Evolutionary conservation across 306 rosid genomes (phyloP).

Genomic region (Phaseolus lunatus): DNA sequence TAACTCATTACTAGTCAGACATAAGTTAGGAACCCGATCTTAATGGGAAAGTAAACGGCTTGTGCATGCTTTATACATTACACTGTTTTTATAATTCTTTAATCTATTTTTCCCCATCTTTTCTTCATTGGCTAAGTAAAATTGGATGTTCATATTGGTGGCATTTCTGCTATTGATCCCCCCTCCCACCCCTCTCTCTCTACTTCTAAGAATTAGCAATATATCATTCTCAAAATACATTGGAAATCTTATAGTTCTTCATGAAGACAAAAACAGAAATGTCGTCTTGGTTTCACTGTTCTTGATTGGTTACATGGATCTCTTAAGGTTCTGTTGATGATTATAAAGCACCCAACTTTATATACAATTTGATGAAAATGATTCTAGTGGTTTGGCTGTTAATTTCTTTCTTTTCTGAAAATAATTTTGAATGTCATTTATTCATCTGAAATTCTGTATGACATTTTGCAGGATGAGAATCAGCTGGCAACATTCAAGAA

Average conservation of each 20-base stretch:
- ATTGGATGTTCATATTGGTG: constrained; percentile 3
- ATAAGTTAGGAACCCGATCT: neutral
- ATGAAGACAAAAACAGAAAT: constrained; percentile 19
- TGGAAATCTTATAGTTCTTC: constrained; percentile 21
- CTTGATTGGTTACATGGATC: constrained; percentile 6
- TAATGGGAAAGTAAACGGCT: constrained; percentile 9
- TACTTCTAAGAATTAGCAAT: neutral
- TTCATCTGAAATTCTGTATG: constrained; percentile 41
- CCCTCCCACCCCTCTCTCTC: neutral
- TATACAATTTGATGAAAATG: constrained; percentile 11
- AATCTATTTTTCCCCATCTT: neutral
- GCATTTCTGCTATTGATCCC: neutral
- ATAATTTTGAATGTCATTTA: neutral
- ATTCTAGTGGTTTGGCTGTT: neutral
- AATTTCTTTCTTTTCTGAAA: constrained; percentile 28
- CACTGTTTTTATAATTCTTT: neutral
- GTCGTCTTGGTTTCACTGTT: constrained; percentile 12
- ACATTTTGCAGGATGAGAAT: constrained; percentile 78
- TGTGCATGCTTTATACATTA: neutral
- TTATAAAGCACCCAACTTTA: constrained; percentile 3
- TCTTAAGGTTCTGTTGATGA: constrained; percentile 8
- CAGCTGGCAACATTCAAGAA: constrained; percentile 74
- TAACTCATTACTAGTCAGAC: constrained; percentile 16
- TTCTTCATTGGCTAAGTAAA: neutral
- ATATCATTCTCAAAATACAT: constrained; percentile 15